phyloP scores from a whole-genome alignment of 1,284 basidiomycete genomes.

The Sanghuangporus weigelae region DNA sequence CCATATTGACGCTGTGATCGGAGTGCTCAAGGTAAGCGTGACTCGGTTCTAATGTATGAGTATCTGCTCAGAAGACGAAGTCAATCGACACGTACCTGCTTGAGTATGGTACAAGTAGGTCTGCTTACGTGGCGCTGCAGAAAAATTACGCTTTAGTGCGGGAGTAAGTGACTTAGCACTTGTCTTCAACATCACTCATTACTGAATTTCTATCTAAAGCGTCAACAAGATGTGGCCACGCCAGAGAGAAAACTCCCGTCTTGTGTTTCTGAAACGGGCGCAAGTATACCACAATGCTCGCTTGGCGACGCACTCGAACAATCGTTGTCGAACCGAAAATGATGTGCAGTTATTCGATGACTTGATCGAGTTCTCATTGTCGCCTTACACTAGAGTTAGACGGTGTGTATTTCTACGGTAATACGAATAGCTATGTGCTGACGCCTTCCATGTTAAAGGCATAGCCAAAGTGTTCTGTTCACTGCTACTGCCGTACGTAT shows the following conservation, averaged over 20 bases:
- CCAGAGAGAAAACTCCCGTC: constrained; percentile 71
- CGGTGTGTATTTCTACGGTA: constrained; percentile 36
- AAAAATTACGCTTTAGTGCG: constrained; percentile 64
- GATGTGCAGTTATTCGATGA: constrained; percentile 79
- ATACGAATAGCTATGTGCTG: not conserved
- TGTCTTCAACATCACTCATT: constrained; percentile 1
- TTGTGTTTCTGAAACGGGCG: constrained; percentile 77
- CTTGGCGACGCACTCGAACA: constrained; percentile 74
- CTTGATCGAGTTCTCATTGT: constrained; percentile 80
- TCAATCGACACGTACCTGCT: constrained; percentile 74
- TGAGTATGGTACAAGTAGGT: constrained; percentile 63
- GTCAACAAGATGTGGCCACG: constrained; percentile 63
- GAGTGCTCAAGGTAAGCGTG: constrained; percentile 30
- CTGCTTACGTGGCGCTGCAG: constrained; percentile 55
- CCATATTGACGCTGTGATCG: constrained; percentile 86
- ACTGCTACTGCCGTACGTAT: constrained; percentile 58
- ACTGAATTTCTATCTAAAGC: constrained; percentile 31
- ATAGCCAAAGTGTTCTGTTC: constrained; percentile 70
- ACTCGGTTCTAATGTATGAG: not conserved
- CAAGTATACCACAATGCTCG: constrained; percentile 71
- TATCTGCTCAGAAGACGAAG: constrained; percentile 32
- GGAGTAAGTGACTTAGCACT: constrained; percentile 46
- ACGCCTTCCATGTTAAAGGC: constrained; percentile 34
- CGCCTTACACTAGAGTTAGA: constrained; percentile 77
- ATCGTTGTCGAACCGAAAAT: constrained; percentile 73